These are phyloP conservation scores for Cladosporium oxysporum DNA, from an alignment of 2,329 filamentous ascomycete species.

Conservation along the genomic window DNA sequence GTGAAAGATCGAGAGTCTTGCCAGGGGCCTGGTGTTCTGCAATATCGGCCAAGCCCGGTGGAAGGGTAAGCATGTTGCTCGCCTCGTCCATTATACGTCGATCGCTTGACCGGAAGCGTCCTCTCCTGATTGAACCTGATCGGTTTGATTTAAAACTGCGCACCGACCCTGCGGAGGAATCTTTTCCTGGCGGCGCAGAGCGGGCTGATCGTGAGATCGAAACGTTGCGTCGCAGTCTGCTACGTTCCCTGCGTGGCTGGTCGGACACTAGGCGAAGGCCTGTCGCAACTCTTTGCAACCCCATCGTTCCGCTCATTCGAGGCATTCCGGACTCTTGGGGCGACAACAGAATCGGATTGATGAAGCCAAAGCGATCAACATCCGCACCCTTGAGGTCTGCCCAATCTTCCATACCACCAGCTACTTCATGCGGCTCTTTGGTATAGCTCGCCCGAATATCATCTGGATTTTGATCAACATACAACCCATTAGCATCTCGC, in stretches of 20 bases:
- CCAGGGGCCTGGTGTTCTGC: conserved; percentile 50
- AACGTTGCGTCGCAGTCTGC: conserved; percentile 52
- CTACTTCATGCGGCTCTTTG: conserved; percentile 57
- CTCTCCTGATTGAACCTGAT: conserved; percentile 36
- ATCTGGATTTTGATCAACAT: conserved; percentile 1
- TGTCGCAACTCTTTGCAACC: conserved; percentile 61
- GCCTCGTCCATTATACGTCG: conserved; percentile 60
- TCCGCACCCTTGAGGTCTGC: conserved; percentile 59
- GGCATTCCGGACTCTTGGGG: conserved; percentile 34
- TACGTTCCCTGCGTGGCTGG: conserved; percentile 55
- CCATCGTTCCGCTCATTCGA: conserved; percentile 25
- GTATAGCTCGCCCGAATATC: conserved; percentile 25
- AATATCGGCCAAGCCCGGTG: conserved; percentile 52
- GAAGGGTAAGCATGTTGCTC: conserved; percentile 65
- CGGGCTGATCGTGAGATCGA: conserved; percentile 50
- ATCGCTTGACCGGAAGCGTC: conserved; percentile 53
- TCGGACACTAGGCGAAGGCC: conserved; percentile 59
- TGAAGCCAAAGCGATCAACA: conserved; percentile 68
- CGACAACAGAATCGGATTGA: conserved; percentile 46
- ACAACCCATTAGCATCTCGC: neutral
- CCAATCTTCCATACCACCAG: conserved; percentile 67
- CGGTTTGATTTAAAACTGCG: conserved; percentile 42
- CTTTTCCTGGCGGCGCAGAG: conserved; percentile 37
- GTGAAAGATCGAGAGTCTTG: conserved; percentile 50
- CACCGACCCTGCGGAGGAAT: conserved; percentile 38